Conservation (phyloP, 1,284 basidiomycete genomes). For the Neonothopanus nambi region DNA sequence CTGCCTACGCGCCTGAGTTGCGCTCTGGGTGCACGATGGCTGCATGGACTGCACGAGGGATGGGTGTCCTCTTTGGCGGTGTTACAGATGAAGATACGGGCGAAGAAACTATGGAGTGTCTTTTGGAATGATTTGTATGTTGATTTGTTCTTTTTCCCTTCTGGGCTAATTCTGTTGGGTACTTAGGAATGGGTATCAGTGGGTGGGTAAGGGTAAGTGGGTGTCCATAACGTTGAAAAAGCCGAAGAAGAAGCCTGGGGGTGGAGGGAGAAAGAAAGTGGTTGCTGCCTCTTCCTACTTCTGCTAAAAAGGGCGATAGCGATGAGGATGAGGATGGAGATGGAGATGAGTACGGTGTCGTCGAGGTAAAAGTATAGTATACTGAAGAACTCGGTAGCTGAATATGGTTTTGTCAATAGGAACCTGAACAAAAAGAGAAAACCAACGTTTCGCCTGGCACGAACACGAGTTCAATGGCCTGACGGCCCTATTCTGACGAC, state of each 20-base stretch:
- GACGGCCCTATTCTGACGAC: conserved; percentile 73
- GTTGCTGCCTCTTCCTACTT: conserved; percentile 14
- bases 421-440: neutral
- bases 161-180: too few relatives aligned
- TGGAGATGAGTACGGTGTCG: too few relatives aligned
- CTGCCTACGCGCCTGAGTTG: conserved; percentile 71
- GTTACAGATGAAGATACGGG: conserved; percentile 88
- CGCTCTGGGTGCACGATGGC: conserved; percentile 88
- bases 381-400: neutral
- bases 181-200: conserved; percentile 69
- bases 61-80: conserved; percentile 88
- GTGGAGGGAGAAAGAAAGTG: conserved; percentile 43
- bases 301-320: conserved; percentile 30
- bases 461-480: conserved; percentile 21
- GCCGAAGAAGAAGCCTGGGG: conserved; percentile 41
- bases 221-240: conserved; percentile 72
- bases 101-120: conserved; percentile 82
- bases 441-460: neutral
- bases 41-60: conserved; percentile 66
- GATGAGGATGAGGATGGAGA: conserved; percentile 23
- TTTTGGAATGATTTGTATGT: conserved; percentile 78
- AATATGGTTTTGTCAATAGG: neutral
- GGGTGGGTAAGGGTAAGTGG: conserved; percentile 81
- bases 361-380: too few relatives aligned
- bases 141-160: neutral